phyloP scores from a whole-genome alignment of 1,284 basidiomycete species.

The Cutaneotrichosporon cutaneum region DNA sequence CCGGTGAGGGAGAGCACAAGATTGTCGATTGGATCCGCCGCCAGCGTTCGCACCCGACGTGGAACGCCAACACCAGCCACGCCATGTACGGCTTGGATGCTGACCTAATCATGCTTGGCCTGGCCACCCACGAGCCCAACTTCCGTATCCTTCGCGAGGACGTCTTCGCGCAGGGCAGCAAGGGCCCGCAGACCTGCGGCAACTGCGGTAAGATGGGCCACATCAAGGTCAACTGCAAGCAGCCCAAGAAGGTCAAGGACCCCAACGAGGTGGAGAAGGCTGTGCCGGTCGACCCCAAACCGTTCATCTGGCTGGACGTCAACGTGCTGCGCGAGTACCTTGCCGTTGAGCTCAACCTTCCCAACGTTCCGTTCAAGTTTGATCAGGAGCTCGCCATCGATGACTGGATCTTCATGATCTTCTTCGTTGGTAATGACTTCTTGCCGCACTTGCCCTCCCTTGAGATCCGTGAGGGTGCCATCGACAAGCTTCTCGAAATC shows the following conservation, averaged over 20 bases:
- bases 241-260: constrained; percentile 58
- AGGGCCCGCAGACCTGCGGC: constrained; percentile 66
- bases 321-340: constrained; percentile 94
- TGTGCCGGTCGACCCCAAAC: constrained; percentile 77
- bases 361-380: constrained; percentile 79
- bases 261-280: constrained; percentile 60
- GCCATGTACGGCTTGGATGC: constrained; percentile 99
- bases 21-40: constrained; percentile 98
- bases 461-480: constrained; percentile 98
- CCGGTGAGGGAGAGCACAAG: constrained; percentile 99
- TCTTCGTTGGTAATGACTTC: constrained; percentile 99
- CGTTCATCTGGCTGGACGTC: constrained; percentile 99
- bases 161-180: constrained; percentile 84
- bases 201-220: constrained; percentile 93
- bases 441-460: constrained; percentile 95
- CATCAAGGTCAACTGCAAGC: constrained; percentile 86
- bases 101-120: constrained; percentile 96
- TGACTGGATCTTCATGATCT: constrained; percentile 99
- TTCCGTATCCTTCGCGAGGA: constrained; percentile 98
- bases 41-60: constrained; percentile 78
- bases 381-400: constrained; percentile 95
- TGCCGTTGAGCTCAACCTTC: constrained; percentile 86
- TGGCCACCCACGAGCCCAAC: constrained; percentile 97
- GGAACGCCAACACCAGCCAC: constrained; percentile 93
- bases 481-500: constrained; percentile 91